Conservation (phyloP, 2,329 filamentous ascomycete genomes). For the Rachicladosporium sp. region DNA sequence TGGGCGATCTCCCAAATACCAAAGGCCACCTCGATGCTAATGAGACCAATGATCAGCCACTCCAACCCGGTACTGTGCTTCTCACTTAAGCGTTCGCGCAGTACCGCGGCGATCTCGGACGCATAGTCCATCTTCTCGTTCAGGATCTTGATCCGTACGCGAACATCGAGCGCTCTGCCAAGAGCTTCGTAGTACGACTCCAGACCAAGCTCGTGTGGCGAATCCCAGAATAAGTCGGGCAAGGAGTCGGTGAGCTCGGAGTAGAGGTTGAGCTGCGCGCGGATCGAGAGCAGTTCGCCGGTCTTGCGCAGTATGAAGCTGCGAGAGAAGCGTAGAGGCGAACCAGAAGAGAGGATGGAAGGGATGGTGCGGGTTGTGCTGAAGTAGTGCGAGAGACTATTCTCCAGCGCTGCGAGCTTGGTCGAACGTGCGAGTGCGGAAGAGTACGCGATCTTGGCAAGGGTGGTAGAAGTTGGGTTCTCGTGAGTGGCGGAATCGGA, state of each 20-base stretch:
- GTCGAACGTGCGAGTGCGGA: slow-evolving; percentile 86
- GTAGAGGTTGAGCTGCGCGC: slow-evolving; percentile 91
- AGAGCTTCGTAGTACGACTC: slow-evolving; percentile 95
- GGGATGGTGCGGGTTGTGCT: slow-evolving; percentile 76
- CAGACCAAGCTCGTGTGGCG: slow-evolving; percentile 71
- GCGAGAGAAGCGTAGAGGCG: slow-evolving; percentile 51
- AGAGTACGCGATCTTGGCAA: slow-evolving; percentile 93
- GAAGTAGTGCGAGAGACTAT: slow-evolving; percentile 70
- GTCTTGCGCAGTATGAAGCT: slow-evolving; percentile 85
- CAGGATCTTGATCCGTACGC: slow-evolving; percentile 75
- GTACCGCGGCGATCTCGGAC: slow-evolving; percentile 80
- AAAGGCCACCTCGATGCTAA: slow-evolving; percentile 83
- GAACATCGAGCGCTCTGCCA: slow-evolving; percentile 78
- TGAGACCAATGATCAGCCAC: slow-evolving; percentile 91
- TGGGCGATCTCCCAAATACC: slow-evolving; percentile 47
- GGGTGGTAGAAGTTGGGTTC: slow-evolving; percentile 44
- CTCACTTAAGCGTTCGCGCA: slow-evolving; percentile 80
- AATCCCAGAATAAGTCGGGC: slow-evolving; percentile 96
- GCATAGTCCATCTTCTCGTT: slow-evolving; percentile 99
- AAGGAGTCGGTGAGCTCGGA: slow-evolving; percentile 90
- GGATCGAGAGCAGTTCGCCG: slow-evolving; percentile 76
- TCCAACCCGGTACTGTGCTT: slow-evolving; percentile 79
- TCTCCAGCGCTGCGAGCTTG: slow-evolving; percentile 85
- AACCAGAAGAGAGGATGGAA: slow-evolving; percentile 58
- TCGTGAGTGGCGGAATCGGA: slow-evolving; percentile 1